Base-by-base conservation (phyloP, 164 flowering plant genomes). In the Vitis riparia region DNA sequence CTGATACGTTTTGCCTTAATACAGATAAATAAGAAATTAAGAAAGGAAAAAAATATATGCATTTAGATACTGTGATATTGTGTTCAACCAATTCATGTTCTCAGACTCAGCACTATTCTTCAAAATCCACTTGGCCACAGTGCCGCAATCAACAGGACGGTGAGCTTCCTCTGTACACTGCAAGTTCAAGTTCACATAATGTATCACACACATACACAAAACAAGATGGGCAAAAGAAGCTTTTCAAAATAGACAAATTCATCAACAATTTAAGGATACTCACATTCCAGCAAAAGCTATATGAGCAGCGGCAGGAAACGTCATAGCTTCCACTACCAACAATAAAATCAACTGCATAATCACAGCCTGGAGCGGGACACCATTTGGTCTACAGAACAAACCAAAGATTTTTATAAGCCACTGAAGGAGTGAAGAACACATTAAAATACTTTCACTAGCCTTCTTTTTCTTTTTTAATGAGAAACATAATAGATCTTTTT, bases 351-450 rank as follows among this genome's bases (percentile, higher is more conserved):
- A 88, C 79, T 11, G 88, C 89, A 75, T 73, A 80, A 13, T 83
- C 89, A 77, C 91, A 88, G 12, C 84, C 88, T 1, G 86, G 85
- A 50, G 85, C 88, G 12, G 88, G 88, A 71, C 88, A 85, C 88
- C 88, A 85, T 52, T 85, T 85, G 48, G 80, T 83, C 86, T 83
- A 53, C 17, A 66, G 51, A 62, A 63, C 5, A 27, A 56, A n/a
- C 15, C 44, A 64, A 55, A 52, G 0, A 11, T 19, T n/a, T 30
- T 29, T 56, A 3, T 27, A 44, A n/a, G n/a, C 44, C 5, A 29
- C 11, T 10, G 17, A n/a, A 16, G 47, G 49, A 32, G 14, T 11
- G 49, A 9, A 63, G 56, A n/a, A 50, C 23, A 52, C 23, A 73
- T 32, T 10, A 14, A 62, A 37, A 16, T 15, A 37, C 44, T 37